Evolutionary conservation across 257 asterid species (phyloP).

Genomic region (Thymus mandschuricus): DNA sequence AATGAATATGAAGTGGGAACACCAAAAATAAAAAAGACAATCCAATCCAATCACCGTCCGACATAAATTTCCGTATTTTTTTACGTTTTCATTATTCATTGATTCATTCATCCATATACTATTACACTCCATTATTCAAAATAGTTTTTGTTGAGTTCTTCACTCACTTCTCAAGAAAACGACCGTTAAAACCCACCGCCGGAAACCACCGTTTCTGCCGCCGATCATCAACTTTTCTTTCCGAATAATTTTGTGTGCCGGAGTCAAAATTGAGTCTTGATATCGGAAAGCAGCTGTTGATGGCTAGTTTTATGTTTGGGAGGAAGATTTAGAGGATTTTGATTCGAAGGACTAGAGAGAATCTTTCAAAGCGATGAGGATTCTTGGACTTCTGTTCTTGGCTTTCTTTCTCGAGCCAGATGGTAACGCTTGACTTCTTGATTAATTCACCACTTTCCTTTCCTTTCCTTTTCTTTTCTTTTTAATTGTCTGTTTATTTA

Average conservation of each 20-base stretch:
- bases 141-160: neutral
- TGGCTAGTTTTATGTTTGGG: slow-evolving; percentile 37
- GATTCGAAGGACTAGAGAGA: slow-evolving; percentile 12
- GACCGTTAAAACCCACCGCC: slow-evolving; percentile 37
- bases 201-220: slow-evolving; percentile 22
- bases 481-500: neutral
- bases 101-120: neutral
- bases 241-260: neutral
- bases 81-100: slow-evolving; percentile 24
- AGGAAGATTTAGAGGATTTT: slow-evolving; percentile 25
- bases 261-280: slow-evolving; percentile 6
- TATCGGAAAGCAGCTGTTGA: slow-evolving; percentile 33
- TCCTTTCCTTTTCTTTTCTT: neutral
- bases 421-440: slow-evolving; percentile 47
- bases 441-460: slow-evolving; percentile 3
- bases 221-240: neutral
- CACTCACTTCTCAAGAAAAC: slow-evolving; percentile 16
- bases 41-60: slow-evolving; percentile 33
- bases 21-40: neutral
- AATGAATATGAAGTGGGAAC: neutral
- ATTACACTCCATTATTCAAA: neutral
- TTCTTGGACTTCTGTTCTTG: slow-evolving; percentile 39
- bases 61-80: slow-evolving; percentile 7
- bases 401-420: slow-evolving; percentile 35
- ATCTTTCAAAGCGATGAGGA: slow-evolving; percentile 47